These are phyloP conservation scores for Fraxinus baroniana DNA, from an alignment of 305 asterid species.

Conservation along the genomic window DNA sequence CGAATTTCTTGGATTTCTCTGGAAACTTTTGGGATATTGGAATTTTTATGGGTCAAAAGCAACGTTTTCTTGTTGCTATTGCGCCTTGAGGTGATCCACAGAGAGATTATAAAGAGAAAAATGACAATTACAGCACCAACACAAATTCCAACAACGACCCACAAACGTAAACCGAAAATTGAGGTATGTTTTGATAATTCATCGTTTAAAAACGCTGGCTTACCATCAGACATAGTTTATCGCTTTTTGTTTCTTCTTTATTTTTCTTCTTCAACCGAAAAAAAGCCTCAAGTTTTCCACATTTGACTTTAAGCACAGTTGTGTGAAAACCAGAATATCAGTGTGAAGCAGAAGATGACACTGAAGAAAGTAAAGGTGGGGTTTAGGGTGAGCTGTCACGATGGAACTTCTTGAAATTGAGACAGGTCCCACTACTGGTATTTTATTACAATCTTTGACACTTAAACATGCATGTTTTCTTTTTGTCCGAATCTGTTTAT, in stretches of 20 bases:
- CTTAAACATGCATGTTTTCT: not conserved
- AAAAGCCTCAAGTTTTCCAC: not conserved
- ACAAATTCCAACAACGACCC: slow-evolving; percentile 65
- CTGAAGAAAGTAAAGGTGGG: slow-evolving; percentile 7
- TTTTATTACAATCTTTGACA: not conserved
- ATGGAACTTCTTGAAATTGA: slow-evolving; percentile 45
- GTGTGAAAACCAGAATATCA: not conserved
- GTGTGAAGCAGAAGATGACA: slow-evolving; percentile 19
- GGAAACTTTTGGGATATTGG: slow-evolving; percentile 62
- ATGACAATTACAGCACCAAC: slow-evolving; percentile 64
- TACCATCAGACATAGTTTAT: slow-evolving; percentile 45
- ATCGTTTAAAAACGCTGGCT: slow-evolving; percentile 42
- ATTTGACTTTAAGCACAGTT: slow-evolving; percentile 20
- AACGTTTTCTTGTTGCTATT: slow-evolving; percentile 34
- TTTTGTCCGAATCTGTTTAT: slow-evolving; percentile 21
- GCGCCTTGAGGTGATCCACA: slow-evolving; percentile 57
- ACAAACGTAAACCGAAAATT: slow-evolving; percentile 65
- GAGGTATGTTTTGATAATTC: slow-evolving; percentile 63
- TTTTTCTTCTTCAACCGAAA: too few relatives aligned
- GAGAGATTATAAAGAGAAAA: slow-evolving; percentile 48
- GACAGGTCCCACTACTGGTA: slow-evolving; percentile 28
- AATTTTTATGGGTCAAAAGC: slow-evolving; percentile 27
- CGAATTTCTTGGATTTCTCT: slow-evolving; percentile 75
- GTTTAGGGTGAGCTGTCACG: slow-evolving; percentile 42
- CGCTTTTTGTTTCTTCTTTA: not conserved